Conservation (phyloP, 2,329 filamentous ascomycete genomes). For the Aspergillus chevalieri region DNA sequence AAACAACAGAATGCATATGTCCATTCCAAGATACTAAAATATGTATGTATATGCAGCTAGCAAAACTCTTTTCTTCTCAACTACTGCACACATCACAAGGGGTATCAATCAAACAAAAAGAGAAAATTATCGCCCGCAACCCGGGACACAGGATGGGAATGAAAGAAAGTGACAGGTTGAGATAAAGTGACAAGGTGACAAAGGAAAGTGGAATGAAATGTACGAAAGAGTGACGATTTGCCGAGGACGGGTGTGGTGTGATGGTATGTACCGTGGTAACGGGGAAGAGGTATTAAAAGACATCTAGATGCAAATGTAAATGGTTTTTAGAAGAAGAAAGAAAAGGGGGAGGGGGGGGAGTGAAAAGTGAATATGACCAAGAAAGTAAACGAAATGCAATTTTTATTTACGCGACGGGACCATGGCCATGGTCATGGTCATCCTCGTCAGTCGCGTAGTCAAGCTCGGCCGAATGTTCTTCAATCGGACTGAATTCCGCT, state of each 20-base stretch:
- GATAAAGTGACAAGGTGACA: not conserved
- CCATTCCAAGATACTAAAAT: too few species aligned
- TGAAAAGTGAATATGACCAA: conserved; percentile 3
- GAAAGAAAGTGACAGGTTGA: conserved; percentile 1
- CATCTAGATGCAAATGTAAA: not conserved
- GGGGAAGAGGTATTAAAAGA: not conserved
- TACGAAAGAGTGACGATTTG: not conserved
- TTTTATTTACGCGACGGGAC: not conserved
- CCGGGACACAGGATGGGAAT: conserved; percentile 1
- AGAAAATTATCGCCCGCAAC: not conserved
- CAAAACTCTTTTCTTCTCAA: not conserved
- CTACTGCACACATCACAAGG: not conserved
- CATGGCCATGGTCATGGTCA: conserved; percentile 13
- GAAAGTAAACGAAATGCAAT: not conserved
- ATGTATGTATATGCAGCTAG: too few species aligned
- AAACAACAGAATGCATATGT: too few species aligned
- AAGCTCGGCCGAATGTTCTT: conserved; percentile 32
- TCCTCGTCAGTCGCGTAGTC: conserved; percentile 51
- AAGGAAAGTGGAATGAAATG: not conserved
- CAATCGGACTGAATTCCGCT: conserved; percentile 28
- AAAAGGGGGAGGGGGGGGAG: conserved; percentile 2
- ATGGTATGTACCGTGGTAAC: not conserved
- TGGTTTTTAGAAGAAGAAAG: too few species aligned
- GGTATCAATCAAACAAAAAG: not conserved
- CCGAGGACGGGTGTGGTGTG: not conserved